phyloP scores from a whole-genome alignment of 176 grass and related monocot genomes.

The Hyparrhenia diplandra region DNA sequence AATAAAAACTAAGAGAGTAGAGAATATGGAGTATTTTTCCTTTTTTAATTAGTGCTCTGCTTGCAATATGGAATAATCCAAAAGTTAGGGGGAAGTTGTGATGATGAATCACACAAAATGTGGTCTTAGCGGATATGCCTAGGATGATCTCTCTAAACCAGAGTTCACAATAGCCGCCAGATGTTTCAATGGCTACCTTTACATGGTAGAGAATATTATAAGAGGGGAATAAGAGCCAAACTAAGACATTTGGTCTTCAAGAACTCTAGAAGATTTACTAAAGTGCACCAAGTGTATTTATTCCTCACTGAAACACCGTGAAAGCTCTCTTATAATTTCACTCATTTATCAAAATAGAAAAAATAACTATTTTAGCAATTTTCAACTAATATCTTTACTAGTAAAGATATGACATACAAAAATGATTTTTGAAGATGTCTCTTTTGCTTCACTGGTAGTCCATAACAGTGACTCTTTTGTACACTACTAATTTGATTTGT shows the following conservation, averaged over 20 bases:
- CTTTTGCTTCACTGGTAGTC: no score
- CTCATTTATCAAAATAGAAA: background rate
- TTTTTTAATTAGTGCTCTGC: background rate
- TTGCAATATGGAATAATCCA: background rate
- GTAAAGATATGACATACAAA: no score
- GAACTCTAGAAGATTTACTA: background rate
- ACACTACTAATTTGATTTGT: no score
- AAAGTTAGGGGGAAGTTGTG: background rate
- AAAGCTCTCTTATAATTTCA: background rate
- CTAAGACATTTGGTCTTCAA: background rate
- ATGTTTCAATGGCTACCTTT: background rate
- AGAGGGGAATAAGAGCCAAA: background rate
- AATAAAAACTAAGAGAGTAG: background rate
- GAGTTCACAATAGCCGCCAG: background rate
- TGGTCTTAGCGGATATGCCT: background rate
- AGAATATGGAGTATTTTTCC: background rate
- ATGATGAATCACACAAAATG: background rate
- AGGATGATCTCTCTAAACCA: background rate
- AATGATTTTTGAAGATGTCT: no score
- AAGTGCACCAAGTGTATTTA: background rate
- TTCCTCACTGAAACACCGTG: background rate
- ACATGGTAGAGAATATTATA: background rate
- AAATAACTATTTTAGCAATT: background rate
- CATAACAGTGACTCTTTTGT: no score
- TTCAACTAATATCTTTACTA: background rate